Conservation (phyloP, 208 protist genomes). For the Trypanosoma congolense region DNA sequence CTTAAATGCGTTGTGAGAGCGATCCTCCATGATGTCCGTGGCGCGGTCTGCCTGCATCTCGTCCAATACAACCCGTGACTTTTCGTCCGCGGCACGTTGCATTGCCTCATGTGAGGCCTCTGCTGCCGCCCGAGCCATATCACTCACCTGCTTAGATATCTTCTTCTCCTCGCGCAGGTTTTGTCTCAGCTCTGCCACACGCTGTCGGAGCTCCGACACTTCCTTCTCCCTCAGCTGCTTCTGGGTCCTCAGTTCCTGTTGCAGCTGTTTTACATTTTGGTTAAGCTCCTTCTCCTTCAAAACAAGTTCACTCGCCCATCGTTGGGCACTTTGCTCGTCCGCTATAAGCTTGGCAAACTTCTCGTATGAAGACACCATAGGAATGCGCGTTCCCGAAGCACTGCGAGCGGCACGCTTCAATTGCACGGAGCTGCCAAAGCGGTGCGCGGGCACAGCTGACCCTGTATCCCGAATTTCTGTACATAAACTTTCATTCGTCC, state of each 20-base stretch:
- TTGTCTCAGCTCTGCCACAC: slow-evolving; percentile 52
- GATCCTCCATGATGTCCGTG: slow-evolving; percentile 40
- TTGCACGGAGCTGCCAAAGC: slow-evolving; percentile 69
- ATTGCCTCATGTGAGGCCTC: slow-evolving; percentile 66
- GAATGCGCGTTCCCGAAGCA: slow-evolving; percentile 42
- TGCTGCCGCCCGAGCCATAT: slow-evolving; percentile 52
- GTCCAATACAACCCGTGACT: slow-evolving; percentile 46
- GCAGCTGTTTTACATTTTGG: slow-evolving; percentile 91
- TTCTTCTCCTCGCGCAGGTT: slow-evolving; percentile 68
- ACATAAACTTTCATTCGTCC: slow-evolving; percentile 6
- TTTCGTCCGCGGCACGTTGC: slow-evolving; percentile 44
- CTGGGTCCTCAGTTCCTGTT: slow-evolving; percentile 76
- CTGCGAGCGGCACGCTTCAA: slow-evolving; percentile 30
- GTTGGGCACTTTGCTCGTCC: slow-evolving; percentile 81
- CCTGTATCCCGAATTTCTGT: slow-evolving; percentile 9
- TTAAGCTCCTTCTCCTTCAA: slow-evolving; percentile 86
- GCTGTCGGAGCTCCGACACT: slow-evolving; percentile 55
- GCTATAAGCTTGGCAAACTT: slow-evolving; percentile 74
- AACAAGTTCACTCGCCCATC: slow-evolving; percentile 86
- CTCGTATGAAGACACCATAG: slow-evolving; percentile 67
- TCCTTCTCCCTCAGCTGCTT: slow-evolving; percentile 75
- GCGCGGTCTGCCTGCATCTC: slow-evolving; percentile 24
- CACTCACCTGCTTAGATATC: slow-evolving; percentile 58
- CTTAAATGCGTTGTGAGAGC: slow-evolving; percentile 55
- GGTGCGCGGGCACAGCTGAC: background rate